Conservation (phyloP, 148 eudicot genomes). For the Rhododendron henanense region DNA sequence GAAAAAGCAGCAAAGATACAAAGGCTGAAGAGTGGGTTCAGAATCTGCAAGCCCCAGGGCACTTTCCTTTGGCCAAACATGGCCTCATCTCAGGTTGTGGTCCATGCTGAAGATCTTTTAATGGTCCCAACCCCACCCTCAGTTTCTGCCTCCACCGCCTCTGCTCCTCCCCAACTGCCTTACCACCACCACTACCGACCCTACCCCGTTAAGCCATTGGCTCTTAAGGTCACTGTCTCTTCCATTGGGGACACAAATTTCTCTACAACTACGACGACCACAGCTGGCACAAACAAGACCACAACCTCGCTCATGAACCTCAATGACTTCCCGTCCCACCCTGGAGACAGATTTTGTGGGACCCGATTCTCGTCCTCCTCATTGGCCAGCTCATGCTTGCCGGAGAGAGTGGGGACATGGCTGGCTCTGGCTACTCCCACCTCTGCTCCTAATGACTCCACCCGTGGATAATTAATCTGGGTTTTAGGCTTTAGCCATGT, state of each 20-base stretch:
- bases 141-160: slow-evolving; percentile 40
- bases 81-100: slow-evolving; percentile 26
- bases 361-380: background rate
- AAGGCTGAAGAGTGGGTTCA: slow-evolving; percentile 74
- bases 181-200: slow-evolving; percentile 20
- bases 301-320: slow-evolving; percentile 16
- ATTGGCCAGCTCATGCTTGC: background rate
- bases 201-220: slow-evolving; percentile 38
- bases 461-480: background rate
- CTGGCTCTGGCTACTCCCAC: slow-evolving; percentile 20
- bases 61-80: slow-evolving; percentile 79
- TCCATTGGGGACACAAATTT: slow-evolving; percentile 3
- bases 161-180: slow-evolving; percentile 22
- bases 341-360: background rate
- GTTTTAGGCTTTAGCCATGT: background rate
- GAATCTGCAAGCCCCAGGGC: slow-evolving; percentile 83
- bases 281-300: background rate
- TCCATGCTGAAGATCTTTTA: slow-evolving; percentile 47
- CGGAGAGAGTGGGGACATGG: slow-evolving; percentile 11
- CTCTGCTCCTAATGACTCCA: background rate
- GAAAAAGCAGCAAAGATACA: background rate
- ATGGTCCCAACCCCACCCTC: slow-evolving; percentile 60
- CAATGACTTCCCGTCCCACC: slow-evolving; percentile 11
- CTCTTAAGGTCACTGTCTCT: slow-evolving; percentile 24
- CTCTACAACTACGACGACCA: slow-evolving; percentile 3